Evolutionary conservation across 768 basidiomycete species (phyloP), one percentile per base, ranked within the genome.

Genomic region (Russula foetens): DNA sequence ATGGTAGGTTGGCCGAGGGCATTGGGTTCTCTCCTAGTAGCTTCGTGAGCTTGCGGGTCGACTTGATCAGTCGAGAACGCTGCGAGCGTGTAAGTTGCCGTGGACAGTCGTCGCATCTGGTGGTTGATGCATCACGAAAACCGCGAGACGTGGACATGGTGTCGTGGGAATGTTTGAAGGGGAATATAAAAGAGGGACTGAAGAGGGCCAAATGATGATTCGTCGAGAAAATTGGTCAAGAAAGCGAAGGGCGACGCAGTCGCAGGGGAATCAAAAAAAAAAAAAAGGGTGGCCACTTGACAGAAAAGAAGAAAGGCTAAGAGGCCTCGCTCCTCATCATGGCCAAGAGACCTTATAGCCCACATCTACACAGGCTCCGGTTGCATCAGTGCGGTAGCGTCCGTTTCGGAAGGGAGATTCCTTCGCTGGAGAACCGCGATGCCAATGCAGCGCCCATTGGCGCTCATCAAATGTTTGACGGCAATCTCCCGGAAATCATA

Each of bases 41-140:
- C n/a, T 65, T 63, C n/a, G 62, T 29, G 26, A 65, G 44, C 35
- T 65, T 65, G 53, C 62, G 62, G 17, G 57, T 59, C 29, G 64
- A 63, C 45, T 44, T 63, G 17, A 63, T 8, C 4, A 63, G 46
- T 17, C 39, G 64, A 38, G 56, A 55, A 26, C 62, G 64, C 38
- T 65, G 64, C 21, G 44, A 38, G 38, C 26, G 24, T 41, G 63
- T 45, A 14, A 64, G 56, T 21, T 3, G n/a, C n/a, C n/a, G 41
- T 31, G 41, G 48, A 19, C 11, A 23, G 7, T 2, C 21, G 9
- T 39, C 19, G 15, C 21, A 7, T 23, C 17, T 8, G 23, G 8
- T 38, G 23, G 9, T 24, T 19, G 26, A 11, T 2, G 26, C 7
- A 19, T 57, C 38, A 31, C 19, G 7, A 15, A 44, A 19, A 14